phyloP scores from a whole-genome alignment of 1,139 yeast genomes.

The Sugiyamaella pinicola region DNA sequence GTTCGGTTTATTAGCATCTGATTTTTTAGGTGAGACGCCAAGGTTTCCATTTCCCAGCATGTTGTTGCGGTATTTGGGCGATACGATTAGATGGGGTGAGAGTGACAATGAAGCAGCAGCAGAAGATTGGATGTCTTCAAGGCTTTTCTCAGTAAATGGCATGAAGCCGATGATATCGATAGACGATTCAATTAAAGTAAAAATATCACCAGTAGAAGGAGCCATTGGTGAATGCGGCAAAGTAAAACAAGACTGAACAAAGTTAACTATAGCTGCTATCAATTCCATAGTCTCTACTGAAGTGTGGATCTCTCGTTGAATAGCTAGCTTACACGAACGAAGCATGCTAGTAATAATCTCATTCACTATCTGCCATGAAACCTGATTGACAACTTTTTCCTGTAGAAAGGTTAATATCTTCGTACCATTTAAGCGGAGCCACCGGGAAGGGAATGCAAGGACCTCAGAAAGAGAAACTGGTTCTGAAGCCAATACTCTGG shows the following conservation, averaged over 20 bases:
- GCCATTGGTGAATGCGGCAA: not conserved
- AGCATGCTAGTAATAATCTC: slow-evolving; percentile 24
- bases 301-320: slow-evolving; percentile 32
- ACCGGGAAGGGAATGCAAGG: slow-evolving; percentile 27
- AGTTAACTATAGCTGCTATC: slow-evolving; percentile 29
- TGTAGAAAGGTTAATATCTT: slow-evolving; percentile 21
- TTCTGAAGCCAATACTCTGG: slow-evolving; percentile 15
- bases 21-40: slow-evolving; percentile 13
- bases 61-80: slow-evolving; percentile 13
- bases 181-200: slow-evolving; percentile 22
- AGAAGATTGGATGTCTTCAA: slow-evolving; percentile 2
- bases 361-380: slow-evolving; percentile 20
- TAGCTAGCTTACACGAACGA: slow-evolving; percentile 20
- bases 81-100: slow-evolving; percentile 6
- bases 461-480: slow-evolving; percentile 24
- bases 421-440: slow-evolving; percentile 26
- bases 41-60: not conserved
- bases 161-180: slow-evolving; percentile 26
- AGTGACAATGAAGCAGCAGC: not conserved
- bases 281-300: slow-evolving; percentile 31
- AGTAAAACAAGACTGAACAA: slow-evolving; percentile 19
- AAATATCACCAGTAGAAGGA: slow-evolving; percentile 7
- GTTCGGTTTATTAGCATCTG: slow-evolving; percentile 3
- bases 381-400: slow-evolving; percentile 16
- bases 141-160: slow-evolving; percentile 26